Evolutionary conservation across 208 protist species (phyloP).

Genomic region (Angomonas desouzai): DNA sequence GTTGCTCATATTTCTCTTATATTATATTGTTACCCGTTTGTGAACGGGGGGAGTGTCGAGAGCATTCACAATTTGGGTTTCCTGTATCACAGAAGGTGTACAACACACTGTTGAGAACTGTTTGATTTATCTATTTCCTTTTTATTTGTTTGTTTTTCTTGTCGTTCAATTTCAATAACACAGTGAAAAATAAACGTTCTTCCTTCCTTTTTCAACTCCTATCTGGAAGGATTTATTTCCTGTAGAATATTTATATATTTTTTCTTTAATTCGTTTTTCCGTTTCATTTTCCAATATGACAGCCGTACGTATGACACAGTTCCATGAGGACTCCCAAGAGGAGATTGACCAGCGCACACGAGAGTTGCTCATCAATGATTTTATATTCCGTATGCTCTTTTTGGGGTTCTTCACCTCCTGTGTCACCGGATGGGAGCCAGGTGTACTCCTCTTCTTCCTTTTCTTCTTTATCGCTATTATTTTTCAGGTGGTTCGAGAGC

Average conservation of each 20-base stretch:
- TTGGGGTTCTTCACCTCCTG: neutral
- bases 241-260: neutral
- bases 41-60: too few species aligned
- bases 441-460: neutral
- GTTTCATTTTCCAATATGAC: neutral
- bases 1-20: too few species aligned
- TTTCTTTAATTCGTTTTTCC: neutral
- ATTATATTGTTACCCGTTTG: too few species aligned
- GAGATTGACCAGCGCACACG: neutral
- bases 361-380: neutral
- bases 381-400: slow-evolving; percentile 1
- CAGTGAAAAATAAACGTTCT: neutral
- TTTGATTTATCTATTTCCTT: neutral
- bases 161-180: neutral
- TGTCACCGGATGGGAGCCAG: neutral
- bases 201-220: too few species aligned
- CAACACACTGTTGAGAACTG: too few species aligned
- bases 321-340: neutral
- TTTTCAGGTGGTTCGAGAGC: neutral
- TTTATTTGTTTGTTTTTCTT: neutral
- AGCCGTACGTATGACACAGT: neutral
- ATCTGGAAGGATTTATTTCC: neutral
- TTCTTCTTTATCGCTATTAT: neutral
- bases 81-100: too few species aligned
- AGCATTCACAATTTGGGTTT: too few species aligned